phyloP scores from a whole-genome alignment of 495 filamentous ascomycete species.

The Aspergillus affinis region DNA sequence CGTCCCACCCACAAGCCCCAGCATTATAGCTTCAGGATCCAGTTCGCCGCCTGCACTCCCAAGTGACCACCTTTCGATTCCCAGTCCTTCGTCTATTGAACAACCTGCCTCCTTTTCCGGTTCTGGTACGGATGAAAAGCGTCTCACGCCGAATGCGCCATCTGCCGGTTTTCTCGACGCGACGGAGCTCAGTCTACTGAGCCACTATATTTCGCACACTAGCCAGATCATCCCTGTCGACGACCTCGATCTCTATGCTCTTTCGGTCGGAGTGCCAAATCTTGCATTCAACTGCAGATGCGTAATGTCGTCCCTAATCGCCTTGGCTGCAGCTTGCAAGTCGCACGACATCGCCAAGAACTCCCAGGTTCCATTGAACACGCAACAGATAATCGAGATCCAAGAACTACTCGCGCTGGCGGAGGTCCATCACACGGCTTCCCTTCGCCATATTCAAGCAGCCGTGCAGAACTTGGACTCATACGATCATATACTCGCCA shows the following conservation, averaged over 20 bases:
- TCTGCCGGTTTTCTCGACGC: conserved; percentile 20
- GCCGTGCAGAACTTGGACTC: conserved; percentile 27
- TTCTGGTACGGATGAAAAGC: conserved; percentile 4
- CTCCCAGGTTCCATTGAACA: conserved; percentile 13
- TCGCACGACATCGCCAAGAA: conserved; percentile 36
- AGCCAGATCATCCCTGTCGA: conserved; percentile 36
- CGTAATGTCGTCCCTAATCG: conserved; percentile 43
- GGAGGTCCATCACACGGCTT: conserved; percentile 34
- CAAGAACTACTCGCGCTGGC: conserved; percentile 30
- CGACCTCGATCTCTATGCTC: conserved; percentile 35
- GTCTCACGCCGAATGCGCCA: background rate
- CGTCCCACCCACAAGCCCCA: conserved; percentile 3
- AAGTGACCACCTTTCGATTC: conserved; percentile 11
- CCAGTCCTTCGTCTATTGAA: conserved; percentile 7
- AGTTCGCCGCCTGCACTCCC: conserved; percentile 9
- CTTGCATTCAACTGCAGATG: conserved; percentile 39
- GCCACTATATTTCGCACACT: conserved; percentile 44
- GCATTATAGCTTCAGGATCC: conserved; percentile 2
- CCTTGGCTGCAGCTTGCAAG: conserved; percentile 40
- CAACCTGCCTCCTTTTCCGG: conserved; percentile 4
- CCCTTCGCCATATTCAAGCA: conserved; percentile 31
- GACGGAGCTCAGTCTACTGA: conserved; percentile 35
- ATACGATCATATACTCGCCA: conserved; percentile 40
- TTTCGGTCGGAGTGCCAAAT: conserved; percentile 42
- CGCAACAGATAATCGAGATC: conserved; percentile 22